Percentiles rank a stretch among this genome's conserved stretches.
Evolutionary conservation across 2,329 filamentous ascomycete genomes (phyloP).

Genomic region (Drechmeria coniospora): DNA sequence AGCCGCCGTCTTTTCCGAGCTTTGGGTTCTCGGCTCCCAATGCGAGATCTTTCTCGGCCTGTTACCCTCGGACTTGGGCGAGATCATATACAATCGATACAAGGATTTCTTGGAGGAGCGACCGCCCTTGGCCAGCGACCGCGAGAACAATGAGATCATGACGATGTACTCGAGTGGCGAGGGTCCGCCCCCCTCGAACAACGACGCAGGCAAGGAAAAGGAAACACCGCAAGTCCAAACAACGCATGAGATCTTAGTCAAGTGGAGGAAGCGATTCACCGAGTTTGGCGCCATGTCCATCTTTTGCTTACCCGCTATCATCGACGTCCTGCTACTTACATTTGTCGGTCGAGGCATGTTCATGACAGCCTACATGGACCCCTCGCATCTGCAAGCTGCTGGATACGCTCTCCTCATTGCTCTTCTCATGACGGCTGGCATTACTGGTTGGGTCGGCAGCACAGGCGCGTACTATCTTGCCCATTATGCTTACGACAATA

Average conservation of each 20-base stretch:
- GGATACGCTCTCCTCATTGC: slow-evolving; percentile 40
- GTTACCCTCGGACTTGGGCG: slow-evolving; percentile 29
- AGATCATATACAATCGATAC: slow-evolving; percentile 20
- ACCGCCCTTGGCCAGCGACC: slow-evolving; percentile 10
- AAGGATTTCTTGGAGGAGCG: slow-evolving; percentile 11
- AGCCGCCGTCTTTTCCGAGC: slow-evolving; percentile 46
- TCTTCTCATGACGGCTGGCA: slow-evolving; percentile 41
- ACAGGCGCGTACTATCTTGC: slow-evolving; percentile 46
- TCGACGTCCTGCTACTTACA: slow-evolving; percentile 44
- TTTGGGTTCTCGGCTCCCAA: slow-evolving; percentile 46
- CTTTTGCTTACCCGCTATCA: slow-evolving; percentile 45
- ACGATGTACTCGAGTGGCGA: slow-evolving; percentile 18
- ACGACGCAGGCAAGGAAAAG: background rate
- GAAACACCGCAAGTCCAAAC: slow-evolving; percentile 1
- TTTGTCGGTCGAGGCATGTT: slow-evolving; percentile 45
- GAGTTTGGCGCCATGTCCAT: slow-evolving; percentile 42
- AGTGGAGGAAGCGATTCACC: slow-evolving; percentile 16
- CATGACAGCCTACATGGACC: slow-evolving; percentile 39
- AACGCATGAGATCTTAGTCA: slow-evolving; percentile 4
- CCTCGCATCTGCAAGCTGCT: slow-evolving; percentile 35
- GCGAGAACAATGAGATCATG: slow-evolving; percentile 15
- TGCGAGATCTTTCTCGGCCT: slow-evolving; percentile 49
- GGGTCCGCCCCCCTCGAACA: slow-evolving; percentile 1
- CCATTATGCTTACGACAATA: slow-evolving; percentile 21
- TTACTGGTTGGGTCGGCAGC: slow-evolving; percentile 48